Evolutionary conservation across 192 early-diverging fungal genomes (phyloP), one percentile per base, ranked within the genome.

Genomic region (Coemansia sp.): DNA sequence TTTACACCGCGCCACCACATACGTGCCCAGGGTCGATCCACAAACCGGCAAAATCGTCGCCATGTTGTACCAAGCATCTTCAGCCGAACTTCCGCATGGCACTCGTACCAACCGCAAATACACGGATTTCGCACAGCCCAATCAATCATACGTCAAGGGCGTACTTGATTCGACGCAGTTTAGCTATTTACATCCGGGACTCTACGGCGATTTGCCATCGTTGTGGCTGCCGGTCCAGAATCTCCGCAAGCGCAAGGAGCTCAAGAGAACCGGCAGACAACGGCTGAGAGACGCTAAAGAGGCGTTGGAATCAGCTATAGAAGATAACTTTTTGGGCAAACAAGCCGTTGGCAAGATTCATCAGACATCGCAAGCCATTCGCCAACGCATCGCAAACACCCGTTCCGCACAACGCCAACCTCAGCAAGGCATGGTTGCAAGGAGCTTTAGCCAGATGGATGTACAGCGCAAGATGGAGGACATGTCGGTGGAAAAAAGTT

Each of bases 41-140:
- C 22, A 14, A 1, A 78, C 76, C 8, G 56, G 58, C 8, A 18
- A 65, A 4, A 45, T 53, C 0, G 63, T 60, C 8, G 65, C 73
- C 12, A 75, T 76, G 79, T 74, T 73, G 43, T 81, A 72, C 60
- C 80, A 83, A 65, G 53, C 39, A 35, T 51, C 51, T 6, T 69
- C 63, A 58, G 63, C 55, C 32, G 80, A 83, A 53, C 38, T 78
- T 2, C 80, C 80, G 6, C 57, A 68, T 53, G 80, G 80, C 36
- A 77, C 70, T 0, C 68, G 57, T 45, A 77, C 71, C 66, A 74
- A 78, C 54, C 54, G 75, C 36, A 62, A 68, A 18, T 59, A 62
- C 43, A 83, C 80, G 1, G 75, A 83, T 45, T 83, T 83, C 41
- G 45, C 75, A 39, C 80, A 83, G 28, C 67, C 75, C 34, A 76